A percentile compares a stretch with the other conserved stretches of the same genome.
phyloP scores from a whole-genome alignment of 1,139 yeast species.

The Suhomyces bolitotheri region DNA sequence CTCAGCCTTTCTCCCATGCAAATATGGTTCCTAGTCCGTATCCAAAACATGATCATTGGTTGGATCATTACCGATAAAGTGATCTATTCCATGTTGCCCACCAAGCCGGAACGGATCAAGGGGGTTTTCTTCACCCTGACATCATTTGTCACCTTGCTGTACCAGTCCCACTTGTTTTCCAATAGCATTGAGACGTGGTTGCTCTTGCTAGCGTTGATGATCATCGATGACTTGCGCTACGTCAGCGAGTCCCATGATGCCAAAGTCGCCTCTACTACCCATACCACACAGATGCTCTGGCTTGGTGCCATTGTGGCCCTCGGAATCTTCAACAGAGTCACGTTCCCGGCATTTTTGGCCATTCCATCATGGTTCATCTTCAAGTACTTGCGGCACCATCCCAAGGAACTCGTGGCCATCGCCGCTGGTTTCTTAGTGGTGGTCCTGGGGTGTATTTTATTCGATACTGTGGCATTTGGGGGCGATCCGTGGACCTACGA shows the following conservation, averaged over 20 bases:
- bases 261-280: conserved; percentile 9
- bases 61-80: conserved; percentile 62
- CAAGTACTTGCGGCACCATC: conserved; percentile 35
- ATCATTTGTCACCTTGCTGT: conserved; percentile 76
- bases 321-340: conserved; percentile 82
- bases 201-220: conserved; percentile 55
- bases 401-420: conserved; percentile 22
- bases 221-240: conserved; percentile 48
- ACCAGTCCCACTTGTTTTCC: conserved; percentile 86
- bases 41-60: conserved; percentile 55
- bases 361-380: conserved; percentile 54
- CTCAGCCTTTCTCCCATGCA: conserved; percentile 40
- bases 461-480: conserved; percentile 41
- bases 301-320: conserved; percentile 59
- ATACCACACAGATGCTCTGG: conserved; percentile 24
- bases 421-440: conserved; percentile 34
- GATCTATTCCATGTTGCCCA: conserved; percentile 49
- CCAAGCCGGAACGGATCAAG: conserved; percentile 64
- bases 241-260: conserved; percentile 19
- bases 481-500: not conserved
- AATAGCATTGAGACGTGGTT: conserved; percentile 80
- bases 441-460: conserved; percentile 38
- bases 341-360: conserved; percentile 73
- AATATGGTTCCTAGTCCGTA: conserved; percentile 57
- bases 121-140: conserved; percentile 68